These are phyloP conservation scores for Incumbomyces delicatus DNA, from an alignment of 2,329 filamentous ascomycete species.

Conservation along the genomic window DNA sequence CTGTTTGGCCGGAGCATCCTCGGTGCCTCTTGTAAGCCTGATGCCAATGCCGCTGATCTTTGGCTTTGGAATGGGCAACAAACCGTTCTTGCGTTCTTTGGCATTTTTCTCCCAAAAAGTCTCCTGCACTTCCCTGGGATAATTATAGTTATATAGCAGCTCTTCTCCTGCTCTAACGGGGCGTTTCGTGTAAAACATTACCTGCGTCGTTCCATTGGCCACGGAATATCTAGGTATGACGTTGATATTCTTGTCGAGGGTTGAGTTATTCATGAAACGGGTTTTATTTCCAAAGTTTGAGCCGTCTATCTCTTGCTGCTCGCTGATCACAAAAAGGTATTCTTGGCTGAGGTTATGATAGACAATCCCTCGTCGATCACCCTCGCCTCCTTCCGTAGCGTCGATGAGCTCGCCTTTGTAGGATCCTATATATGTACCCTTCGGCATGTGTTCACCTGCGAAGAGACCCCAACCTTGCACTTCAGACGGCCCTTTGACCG, in stretches of 20 bases:
- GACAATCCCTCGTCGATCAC: constrained; percentile 54
- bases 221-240: constrained; percentile 60
- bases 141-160: constrained; percentile 72
- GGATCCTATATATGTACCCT: constrained; percentile 68
- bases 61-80: constrained; percentile 3
- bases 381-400: constrained; percentile 45
- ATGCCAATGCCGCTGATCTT: background rate
- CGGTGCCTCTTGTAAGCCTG: background rate
- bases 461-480: constrained; percentile 61
- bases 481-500: constrained; percentile 60
- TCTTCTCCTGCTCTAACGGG: constrained; percentile 64
- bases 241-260: constrained; percentile 43
- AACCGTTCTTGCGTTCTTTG: background rate
- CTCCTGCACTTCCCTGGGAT: constrained; percentile 24
- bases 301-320: constrained; percentile 53
- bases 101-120: constrained; percentile 22
- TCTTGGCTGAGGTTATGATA: constrained; percentile 31
- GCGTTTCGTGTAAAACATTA: constrained; percentile 60
- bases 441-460: constrained; percentile 55
- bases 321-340: constrained; percentile 46
- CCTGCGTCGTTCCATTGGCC: constrained; percentile 66
- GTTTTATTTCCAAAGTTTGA: constrained; percentile 70
- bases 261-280: constrained; percentile 73
- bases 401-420: constrained; percentile 71
- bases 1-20: background rate